Evolutionary conservation across 2,329 filamentous ascomycete genomes (phyloP).

Genomic region (Leptographium radiaticola): DNA sequence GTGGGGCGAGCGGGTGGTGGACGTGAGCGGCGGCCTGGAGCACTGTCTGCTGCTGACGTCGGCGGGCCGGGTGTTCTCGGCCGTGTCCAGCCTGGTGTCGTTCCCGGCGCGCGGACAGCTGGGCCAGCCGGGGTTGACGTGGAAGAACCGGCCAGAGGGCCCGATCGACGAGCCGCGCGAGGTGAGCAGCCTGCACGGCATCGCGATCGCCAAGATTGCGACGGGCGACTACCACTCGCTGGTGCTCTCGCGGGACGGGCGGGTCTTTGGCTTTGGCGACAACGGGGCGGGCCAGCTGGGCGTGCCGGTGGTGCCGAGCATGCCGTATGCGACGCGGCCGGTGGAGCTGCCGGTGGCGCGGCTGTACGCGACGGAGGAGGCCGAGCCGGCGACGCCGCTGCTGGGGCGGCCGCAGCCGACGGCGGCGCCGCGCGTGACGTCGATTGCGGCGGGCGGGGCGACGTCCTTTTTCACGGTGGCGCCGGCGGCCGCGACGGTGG

Average conservation of each 20-base stretch:
- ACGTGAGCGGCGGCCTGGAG: conserved; percentile 68
- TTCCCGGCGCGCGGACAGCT: conserved; percentile 80
- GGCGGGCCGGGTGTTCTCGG: conserved; percentile 73
- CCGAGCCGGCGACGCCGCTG: neutral
- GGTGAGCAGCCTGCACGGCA: conserved; percentile 56
- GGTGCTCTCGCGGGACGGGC: conserved; percentile 60
- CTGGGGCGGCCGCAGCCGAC: neutral
- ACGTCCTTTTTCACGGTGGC: conserved; percentile 86
- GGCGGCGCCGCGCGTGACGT: conserved; percentile 48
- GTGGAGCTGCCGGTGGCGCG: conserved; percentile 55
- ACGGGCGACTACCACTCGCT: conserved; percentile 80
- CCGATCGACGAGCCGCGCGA: conserved; percentile 76
- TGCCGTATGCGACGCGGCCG: conserved; percentile 54
- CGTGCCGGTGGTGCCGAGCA: conserved; percentile 53
- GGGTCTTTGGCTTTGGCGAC: conserved; percentile 79
- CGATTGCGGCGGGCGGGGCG: conserved; percentile 70
- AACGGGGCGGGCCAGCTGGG: conserved; percentile 87
- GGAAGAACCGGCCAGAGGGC: conserved; percentile 62
- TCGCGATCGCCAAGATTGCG: conserved; percentile 61
- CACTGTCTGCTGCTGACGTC: conserved; percentile 79
- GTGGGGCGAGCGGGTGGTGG: conserved; percentile 59
- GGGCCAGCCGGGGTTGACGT: conserved; percentile 71
- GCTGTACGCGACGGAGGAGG: conserved; percentile 43
- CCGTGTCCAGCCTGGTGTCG: conserved; percentile 64
- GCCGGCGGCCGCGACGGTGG: conserved; percentile 35